Evolutionary conservation across 176 grass and related monocot species (phyloP), one percentile per base, ranked within the genome.

Genomic region (Aegilops sharonensis): DNA sequence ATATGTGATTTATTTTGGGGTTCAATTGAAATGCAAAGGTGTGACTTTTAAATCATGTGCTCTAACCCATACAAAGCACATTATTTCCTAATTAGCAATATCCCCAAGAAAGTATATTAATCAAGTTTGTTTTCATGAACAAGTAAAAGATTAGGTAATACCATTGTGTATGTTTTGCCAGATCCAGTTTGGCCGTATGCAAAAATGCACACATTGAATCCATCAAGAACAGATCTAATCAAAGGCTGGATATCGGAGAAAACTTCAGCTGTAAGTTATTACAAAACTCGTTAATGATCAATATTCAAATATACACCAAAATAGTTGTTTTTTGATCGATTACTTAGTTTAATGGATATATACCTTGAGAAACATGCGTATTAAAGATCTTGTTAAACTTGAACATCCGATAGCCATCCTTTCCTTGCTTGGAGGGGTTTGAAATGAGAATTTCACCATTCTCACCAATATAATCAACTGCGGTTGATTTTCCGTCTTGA

Each of bases 81-180:
- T 29, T 75, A 48, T 75, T 75, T 48, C 47, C 39, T 47, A n/a
- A 73, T 47, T 50, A 79, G 71, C 56, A 69, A 71, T 61, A 62
- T 81, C 15, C 4, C 12, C 13, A 90, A 40, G 14, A 84, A 34
- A 62, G 47, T 8, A 47, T 76, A 90, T 68, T 14, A 37, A 68
- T 8, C 32, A 87, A 59, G n/a, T 29, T 80, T 61, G 17, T 65
- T 79, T 23, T 83, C 50, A 73, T 78, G 12, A 86, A 39, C 25
- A 57, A 85, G 36, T 77, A 12, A 79, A 45, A 47, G n/a, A 83
- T 24, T 76, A 63, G 43, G 18, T 37, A 78, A 47, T 89, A 95
- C 97, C 97, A 99, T 99, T 13, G 97, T 99, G 89, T 99, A 99
- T 42, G 97, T 99, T 85, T 99, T 99, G 74, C 94, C 94, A 25